Evolutionary conservation across 164 flowering plant species (phyloP).

Genomic region (Kalanchoe fedtschenkoi): DNA sequence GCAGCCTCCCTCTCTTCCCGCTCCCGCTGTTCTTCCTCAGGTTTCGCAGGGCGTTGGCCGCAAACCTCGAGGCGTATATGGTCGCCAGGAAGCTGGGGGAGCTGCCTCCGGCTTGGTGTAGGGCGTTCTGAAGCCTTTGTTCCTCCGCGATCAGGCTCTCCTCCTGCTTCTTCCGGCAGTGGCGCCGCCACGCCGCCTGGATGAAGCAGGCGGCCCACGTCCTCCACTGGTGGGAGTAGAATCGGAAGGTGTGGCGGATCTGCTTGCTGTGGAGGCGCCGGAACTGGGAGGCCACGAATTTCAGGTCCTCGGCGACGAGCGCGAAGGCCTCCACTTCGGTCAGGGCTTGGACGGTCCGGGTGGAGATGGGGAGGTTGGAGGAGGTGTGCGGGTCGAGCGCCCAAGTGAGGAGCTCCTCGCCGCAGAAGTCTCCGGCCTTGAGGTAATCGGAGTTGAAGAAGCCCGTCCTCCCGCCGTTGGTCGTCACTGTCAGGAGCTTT

Average conservation of each 20-base stretch:
- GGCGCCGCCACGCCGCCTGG: conserved; percentile 4
- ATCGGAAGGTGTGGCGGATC: conserved; percentile 79
- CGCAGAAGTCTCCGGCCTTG: conserved; percentile 91
- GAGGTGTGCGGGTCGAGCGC: conserved; percentile 80
- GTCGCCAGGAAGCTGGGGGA: conserved; percentile 7
- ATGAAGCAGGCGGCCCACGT: conserved; percentile 13
- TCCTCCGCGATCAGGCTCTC: background rate
- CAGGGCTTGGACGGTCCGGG: conserved; percentile 71
- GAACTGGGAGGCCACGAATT: conserved; percentile 81
- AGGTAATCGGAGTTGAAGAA: conserved; percentile 74
- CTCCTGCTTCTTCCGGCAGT: background rate
- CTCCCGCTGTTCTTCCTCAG: background rate
- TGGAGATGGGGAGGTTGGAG: conserved; percentile 77
- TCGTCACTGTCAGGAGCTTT: conserved; percentile 58
- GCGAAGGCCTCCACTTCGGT: conserved; percentile 90
- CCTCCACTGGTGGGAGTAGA: conserved; percentile 92
- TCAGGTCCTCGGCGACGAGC: conserved; percentile 68
- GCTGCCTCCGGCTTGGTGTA: background rate
- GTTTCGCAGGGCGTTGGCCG: conserved; percentile 6
- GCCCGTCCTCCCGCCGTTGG: conserved; percentile 91
- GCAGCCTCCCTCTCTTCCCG: background rate
- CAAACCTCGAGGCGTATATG: conserved; percentile 9
- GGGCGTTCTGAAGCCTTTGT: background rate
- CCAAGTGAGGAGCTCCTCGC: conserved; percentile 96
- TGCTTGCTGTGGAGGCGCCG: conserved; percentile 89